Conservation (phyloP, 164 flowering plant genomes). For the Liriodendron chinense region DNA sequence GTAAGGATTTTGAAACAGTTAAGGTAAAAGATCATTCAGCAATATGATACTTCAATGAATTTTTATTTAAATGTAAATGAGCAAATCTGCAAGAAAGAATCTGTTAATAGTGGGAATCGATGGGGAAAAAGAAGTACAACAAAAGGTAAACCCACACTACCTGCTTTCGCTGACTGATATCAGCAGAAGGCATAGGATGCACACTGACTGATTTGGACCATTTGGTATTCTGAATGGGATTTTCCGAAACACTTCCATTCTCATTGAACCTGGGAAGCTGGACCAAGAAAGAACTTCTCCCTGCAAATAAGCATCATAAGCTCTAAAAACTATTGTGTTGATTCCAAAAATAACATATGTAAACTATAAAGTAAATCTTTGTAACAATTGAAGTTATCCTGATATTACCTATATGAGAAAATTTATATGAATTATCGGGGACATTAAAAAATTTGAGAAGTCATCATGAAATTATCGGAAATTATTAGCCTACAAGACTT, state of each 20-base stretch:
- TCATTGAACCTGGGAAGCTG: conserved; percentile 41
- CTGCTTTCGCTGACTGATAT: conserved; percentile 24
- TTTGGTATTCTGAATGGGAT: conserved; percentile 16
- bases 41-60: too few relatives aligned
- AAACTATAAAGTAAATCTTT: background rate
- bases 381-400: background rate
- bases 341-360: conserved; percentile 1
- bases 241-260: conserved; percentile 31
- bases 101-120: background rate
- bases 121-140: background rate
- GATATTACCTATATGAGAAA: too few relatives aligned
- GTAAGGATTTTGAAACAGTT: too few relatives aligned
- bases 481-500: too few relatives aligned
- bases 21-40: too few relatives aligned
- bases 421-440: too few relatives aligned
- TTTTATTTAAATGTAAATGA: background rate
- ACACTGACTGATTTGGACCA: conserved; percentile 29
- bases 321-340: background rate
- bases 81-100: background rate
- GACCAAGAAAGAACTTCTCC: conserved; percentile 39
- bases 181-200: conserved; percentile 47
- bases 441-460: too few relatives aligned
- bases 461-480: too few relatives aligned
- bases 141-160: conserved; percentile 16
- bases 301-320: conserved; percentile 32